Base-by-base conservation (phyloP, 495 filamentous ascomycete species). In the Hypoxylon trugodes region DNA sequence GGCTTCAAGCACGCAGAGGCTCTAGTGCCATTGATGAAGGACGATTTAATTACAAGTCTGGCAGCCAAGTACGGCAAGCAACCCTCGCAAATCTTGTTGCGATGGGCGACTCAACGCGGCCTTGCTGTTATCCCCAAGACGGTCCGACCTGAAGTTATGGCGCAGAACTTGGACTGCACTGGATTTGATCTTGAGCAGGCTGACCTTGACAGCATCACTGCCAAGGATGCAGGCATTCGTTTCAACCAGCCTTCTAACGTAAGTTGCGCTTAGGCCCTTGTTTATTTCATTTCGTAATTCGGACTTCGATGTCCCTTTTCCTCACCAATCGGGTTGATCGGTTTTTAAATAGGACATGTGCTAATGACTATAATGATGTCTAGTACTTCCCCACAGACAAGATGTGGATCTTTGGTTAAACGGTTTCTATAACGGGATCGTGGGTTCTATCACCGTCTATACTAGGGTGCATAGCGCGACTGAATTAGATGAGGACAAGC, bases 81-180 rank as follows among this genome's bases (percentile, higher is more conserved):
- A 13, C 83, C 92, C 2, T 91, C 91, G 2, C 93, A 98, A 84
- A 84, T 97, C 24, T 81, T 98, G 63, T 81, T 98, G 56, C 82
- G 94, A 68, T 98, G 93, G 93, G 86, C 90, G 35, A 97, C 94
- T n/a, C 94, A 97, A 85, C 82, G 92, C n/a, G 87, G 87, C 18
- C 77, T 98, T 49, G 90, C 92, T 25, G 90, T 97, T 69, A 98
- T 98, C 72, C 94, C 93, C 59, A 96, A 96, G 87, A 90, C 85
- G 59, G 91, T 85, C 69, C 82, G 87, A 56, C 45, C 54, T 5
- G 55, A 58, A 74, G 74, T 62, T 75, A 82, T 72, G 81, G 84
- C 41, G 46, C 74, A 85, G 75, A 90, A 90, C 75, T 75, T 93
- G 68, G 79, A 89, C 65, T 83, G 86, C 47, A 83, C 79, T 48